Percentiles rank a stretch among this genome's conserved stretches.
These are phyloP conservation scores for Lepidopterella palustris DNA, from an alignment of 495 filamentous ascomycete genomes.

Conservation along the genomic window DNA sequence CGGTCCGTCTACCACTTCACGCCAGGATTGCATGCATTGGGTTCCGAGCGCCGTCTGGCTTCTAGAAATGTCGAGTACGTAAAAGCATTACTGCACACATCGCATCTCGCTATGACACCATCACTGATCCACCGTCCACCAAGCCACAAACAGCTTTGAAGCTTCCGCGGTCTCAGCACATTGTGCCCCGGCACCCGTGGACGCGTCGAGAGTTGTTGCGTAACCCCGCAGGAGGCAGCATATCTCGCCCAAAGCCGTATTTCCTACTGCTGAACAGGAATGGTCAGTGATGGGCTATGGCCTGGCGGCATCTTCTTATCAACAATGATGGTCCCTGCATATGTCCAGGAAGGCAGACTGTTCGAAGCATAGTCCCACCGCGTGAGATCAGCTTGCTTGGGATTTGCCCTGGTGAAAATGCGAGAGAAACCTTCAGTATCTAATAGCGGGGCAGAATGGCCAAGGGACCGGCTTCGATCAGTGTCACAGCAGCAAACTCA, in stretches of 20 bases:
- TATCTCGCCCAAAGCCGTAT: not conserved
- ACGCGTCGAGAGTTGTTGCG: not conserved
- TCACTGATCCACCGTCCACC: not conserved
- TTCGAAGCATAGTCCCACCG: too few relatives aligned
- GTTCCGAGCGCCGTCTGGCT: not conserved
- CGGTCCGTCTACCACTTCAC: not conserved
- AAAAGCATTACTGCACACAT: not conserved
- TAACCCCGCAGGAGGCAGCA: not conserved
- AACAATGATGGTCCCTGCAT: not conserved
- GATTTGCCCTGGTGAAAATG: too few relatives aligned
- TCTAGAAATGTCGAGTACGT: not conserved
- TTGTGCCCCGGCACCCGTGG: not conserved
- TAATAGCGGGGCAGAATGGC: too few relatives aligned
- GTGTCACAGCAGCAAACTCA: too few relatives aligned
- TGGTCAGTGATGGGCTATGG: not conserved
- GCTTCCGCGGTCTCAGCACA: not conserved
- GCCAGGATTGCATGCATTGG: too few relatives aligned
- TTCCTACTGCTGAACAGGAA: not conserved
- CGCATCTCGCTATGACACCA: not conserved
- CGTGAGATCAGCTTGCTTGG: too few relatives aligned
- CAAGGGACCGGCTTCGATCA: too few relatives aligned
- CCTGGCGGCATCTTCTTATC: not conserved
- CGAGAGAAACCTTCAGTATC: too few relatives aligned
- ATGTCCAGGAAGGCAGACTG: too few relatives aligned
- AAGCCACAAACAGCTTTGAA: not conserved